Evolutionary conservation across 2,329 filamentous ascomycete species (phyloP).

Genomic region (Fusarium succisae): DNA sequence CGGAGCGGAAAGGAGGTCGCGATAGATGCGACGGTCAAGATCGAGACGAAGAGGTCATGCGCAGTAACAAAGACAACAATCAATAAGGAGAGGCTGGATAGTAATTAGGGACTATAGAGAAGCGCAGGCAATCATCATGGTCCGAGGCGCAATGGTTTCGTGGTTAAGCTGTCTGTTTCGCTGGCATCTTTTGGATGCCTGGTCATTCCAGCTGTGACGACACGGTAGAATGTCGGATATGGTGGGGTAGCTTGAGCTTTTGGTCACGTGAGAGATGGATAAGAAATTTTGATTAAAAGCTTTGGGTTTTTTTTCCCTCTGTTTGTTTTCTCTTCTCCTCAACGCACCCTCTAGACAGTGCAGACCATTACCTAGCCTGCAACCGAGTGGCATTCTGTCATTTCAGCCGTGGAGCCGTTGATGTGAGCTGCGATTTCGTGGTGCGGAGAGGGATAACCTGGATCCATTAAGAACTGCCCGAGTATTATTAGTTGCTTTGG

Average conservation of each 20-base stretch:
- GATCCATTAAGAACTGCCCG: constrained; percentile 68
- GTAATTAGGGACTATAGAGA: constrained; percentile 34
- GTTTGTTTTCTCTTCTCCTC: constrained; percentile 48
- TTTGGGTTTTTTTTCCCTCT: background rate
- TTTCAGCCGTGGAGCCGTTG: constrained; percentile 67
- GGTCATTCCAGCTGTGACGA: constrained; percentile 29
- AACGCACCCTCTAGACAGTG: constrained; percentile 90
- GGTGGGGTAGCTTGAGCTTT: constrained; percentile 35
- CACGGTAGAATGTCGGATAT: constrained; percentile 39
- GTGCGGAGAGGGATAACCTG: constrained; percentile 62
- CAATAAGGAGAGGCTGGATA: constrained; percentile 8
- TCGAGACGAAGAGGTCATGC: constrained; percentile 24
- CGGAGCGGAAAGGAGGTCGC: constrained; percentile 40
- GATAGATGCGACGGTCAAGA: constrained; percentile 37
- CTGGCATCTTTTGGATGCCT: constrained; percentile 43
- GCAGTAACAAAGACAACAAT: constrained; percentile 8
- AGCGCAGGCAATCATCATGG: constrained; percentile 41
- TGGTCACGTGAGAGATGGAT: constrained; percentile 27
- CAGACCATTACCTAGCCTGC: constrained; percentile 73
- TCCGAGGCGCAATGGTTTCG: constrained; percentile 21
- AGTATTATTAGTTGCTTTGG: constrained; percentile 52
- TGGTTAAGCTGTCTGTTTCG: constrained; percentile 34
- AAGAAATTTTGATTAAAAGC: constrained; percentile 19
- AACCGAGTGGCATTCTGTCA: constrained; percentile 75
- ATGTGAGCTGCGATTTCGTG: constrained; percentile 69